phyloP scores from a whole-genome alignment of 257 asterid species.

The Jacaranda mimosifolia region DNA sequence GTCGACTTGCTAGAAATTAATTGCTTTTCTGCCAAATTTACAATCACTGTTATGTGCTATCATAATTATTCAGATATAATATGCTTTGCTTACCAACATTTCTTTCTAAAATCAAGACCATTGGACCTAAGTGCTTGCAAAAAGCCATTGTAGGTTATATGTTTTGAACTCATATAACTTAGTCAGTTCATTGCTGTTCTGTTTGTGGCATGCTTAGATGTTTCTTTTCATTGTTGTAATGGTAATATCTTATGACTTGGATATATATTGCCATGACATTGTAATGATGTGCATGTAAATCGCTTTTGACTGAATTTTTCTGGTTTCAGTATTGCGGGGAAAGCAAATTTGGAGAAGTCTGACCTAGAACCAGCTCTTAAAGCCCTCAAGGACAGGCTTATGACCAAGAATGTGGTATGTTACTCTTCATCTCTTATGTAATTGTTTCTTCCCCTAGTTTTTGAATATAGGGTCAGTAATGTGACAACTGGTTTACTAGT shows the following conservation, averaged over 20 bases:
- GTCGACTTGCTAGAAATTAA: not conserved
- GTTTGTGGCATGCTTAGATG: slow-evolving; percentile 15
- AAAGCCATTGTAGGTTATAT: not conserved
- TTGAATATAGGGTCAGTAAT: not conserved
- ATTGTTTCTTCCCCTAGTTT: slow-evolving; percentile 7
- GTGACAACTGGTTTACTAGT: slow-evolving; percentile 14
- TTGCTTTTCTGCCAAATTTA: not conserved
- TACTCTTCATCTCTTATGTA: slow-evolving; percentile 17
- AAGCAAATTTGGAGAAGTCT: slow-evolving; percentile 87
- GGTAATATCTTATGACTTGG: not conserved
- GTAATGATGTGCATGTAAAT: not conserved
- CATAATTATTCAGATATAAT: no score
- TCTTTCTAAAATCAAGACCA: slow-evolving; percentile 15
- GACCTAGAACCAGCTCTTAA: slow-evolving; percentile 93
- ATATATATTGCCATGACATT: slow-evolving; percentile 5
- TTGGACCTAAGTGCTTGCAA: not conserved
- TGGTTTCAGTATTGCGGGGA: slow-evolving; percentile 81
- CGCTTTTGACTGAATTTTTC: not conserved
- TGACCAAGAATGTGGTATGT: slow-evolving; percentile 99
- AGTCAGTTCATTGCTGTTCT: not conserved
- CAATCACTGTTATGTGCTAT: no score
- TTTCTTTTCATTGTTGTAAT: not conserved
- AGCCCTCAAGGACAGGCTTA: slow-evolving; percentile 97
- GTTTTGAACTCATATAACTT: not conserved
- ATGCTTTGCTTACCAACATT: not conserved